Base-by-base conservation (phyloP, 768 basidiomycete species). In the Termitomyces sp. region DNA sequence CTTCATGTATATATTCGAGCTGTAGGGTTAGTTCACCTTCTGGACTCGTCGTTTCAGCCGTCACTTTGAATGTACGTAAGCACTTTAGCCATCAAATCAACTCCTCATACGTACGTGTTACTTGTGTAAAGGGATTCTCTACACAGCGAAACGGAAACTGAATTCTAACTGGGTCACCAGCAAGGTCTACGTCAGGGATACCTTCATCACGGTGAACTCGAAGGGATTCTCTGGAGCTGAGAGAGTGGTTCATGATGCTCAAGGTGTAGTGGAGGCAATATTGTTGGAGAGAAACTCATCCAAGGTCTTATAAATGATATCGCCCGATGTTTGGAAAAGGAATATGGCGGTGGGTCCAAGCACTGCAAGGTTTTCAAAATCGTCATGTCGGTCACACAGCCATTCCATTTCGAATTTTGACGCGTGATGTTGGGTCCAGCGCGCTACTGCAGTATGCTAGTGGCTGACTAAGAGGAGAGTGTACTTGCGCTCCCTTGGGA, bases 121-220 rank as follows among this genome's bases (percentile, higher is more conserved):
- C 43, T 28, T 45, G 50, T 11, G 38, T 37, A 7, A 51, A 56
- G 5, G 41, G 41, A 2, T 44, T 50, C 11, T 57, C 50, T 38
- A 33, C 33, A 9, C 23, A 5, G 6, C 57, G 57, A 30, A 61
- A 61, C 14, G 60, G 57, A 30, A 61, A 61, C 14, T 57, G 59
- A 33, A 57, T 50, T 33, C 37, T 57, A 17, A 40, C 10, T 26
- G 49, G 23, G 12, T 17, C 38, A 14, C 28, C 11, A 40, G 50
- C 26, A 28, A 19, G 37, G 6, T 37, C 48, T 28, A 19, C 30
- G 14, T 11, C 54, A 48, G 54, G 40, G 38, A 50, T 23, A 12
- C 42, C 48, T 38, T 48, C 53, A 5, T 38, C 40, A 14, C 10
- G 14, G 7, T 19, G 47, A 35, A 42, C 9, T 28, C 28, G 52